Evolutionary conservation across 306 rosid species (phyloP), one percentile per base, ranked within the genome.

Genomic region (Abrus precatorius): DNA sequence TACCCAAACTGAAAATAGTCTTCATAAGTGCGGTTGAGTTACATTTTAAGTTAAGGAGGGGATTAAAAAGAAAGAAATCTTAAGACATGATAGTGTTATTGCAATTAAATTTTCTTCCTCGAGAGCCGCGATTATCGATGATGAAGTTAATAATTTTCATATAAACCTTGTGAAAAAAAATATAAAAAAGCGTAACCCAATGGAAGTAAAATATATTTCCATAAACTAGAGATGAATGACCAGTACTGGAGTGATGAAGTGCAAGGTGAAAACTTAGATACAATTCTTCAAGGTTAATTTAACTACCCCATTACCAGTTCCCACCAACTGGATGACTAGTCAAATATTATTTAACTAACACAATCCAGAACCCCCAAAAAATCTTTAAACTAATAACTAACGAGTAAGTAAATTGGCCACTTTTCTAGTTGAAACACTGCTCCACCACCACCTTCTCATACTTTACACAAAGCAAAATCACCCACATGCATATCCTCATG

Each of bases 401-500:
- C 69, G 38, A 79, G 70, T 73, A 81, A 53, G 48, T 20, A 27
- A 20, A 20, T 20, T 20, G n/a, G 4, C 57, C 49, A 33, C 56
- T n/a, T 13, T 27, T 34, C 63, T 8, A 80, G 74, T 12, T 11
- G 28, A 40, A 34, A 6, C 10, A 71, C 2, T 32, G 62, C 43
- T n/a, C 75, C 2, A 20, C 67, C 7, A 30, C 45, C 65, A 10
- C 67, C 43, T 36, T 29, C 55, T 12, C 34, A 61, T 79, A 44
- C 82, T 85, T 77, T 82, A 70, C 84, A 81, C 56, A 82, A 44
- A 61, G 28, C 75, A 55, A 59, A 8, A 78, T 75, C 78, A 82
- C 29, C 76, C 80, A 29, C 3, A 13, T 59, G 32, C 76, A 32
- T 45, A 64, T 38, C 32, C 29, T 11, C 29, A 13, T n/a, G 50